A percentile compares a stretch with the other conserved stretches of the same genome.
Conservation (phyloP, 2,329 filamentous ascomycete species). For the Pyrenochaeta sp. region DNA sequence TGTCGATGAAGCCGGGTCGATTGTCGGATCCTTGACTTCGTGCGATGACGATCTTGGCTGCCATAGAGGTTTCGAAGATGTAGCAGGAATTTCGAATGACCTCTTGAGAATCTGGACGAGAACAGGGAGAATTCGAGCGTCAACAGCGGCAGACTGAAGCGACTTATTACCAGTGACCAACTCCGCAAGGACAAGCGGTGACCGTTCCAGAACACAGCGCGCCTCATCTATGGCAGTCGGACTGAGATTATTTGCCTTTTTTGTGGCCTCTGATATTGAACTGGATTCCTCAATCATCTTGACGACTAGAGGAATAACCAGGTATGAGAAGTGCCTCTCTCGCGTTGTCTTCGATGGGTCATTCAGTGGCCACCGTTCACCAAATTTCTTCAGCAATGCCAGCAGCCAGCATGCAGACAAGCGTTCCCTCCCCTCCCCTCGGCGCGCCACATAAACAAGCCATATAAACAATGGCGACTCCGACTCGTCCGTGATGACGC, state of each 20-base stretch:
- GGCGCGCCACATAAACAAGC: constrained; percentile 56
- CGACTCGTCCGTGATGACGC: constrained; percentile 51
- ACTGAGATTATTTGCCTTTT: constrained; percentile 36
- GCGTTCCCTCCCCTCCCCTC: constrained; percentile 51
- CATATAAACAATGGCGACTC: constrained; percentile 59
- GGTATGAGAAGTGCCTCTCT: constrained; percentile 54
- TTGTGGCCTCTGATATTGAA: constrained; percentile 31
- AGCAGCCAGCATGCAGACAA: constrained; percentile 54
- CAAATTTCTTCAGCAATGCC: constrained; percentile 47
- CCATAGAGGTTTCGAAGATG: constrained; percentile 64
- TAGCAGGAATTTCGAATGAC: constrained; percentile 68
- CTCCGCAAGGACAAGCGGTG: constrained; percentile 78
- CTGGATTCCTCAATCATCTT: constrained; percentile 55
- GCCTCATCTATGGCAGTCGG: constrained; percentile 57
- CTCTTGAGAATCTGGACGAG: constrained; percentile 71
- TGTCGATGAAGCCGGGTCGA: constrained; percentile 44
- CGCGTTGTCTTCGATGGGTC: constrained; percentile 48
- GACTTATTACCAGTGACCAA: constrained; percentile 80
- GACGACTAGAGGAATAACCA: constrained; percentile 59
- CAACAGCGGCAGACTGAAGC: constrained; percentile 83
- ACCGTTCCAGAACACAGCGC: constrained; percentile 56
- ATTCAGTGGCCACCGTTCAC: constrained; percentile 47
- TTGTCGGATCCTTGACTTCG: constrained; percentile 32
- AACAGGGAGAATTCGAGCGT: constrained; percentile 70
- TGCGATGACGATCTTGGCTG: constrained; percentile 49